Evolutionary conservation across 768 basidiomycete genomes (phyloP).

Genomic region (Rhizopogon vesiculosus): DNA sequence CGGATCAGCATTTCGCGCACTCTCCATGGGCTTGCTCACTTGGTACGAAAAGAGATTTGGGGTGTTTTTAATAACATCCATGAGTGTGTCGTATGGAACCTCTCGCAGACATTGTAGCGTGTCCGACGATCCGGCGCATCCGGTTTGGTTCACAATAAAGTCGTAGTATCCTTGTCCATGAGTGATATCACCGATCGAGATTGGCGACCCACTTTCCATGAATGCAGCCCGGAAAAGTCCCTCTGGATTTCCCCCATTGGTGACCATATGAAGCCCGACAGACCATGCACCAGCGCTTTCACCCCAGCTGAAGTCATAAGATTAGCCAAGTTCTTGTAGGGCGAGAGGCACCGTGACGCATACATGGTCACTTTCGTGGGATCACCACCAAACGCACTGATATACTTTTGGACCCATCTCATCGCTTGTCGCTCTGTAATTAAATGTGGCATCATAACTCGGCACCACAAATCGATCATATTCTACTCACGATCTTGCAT

Average conservation of each 20-base stretch:
- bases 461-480: no score
- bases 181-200: constrained; percentile 14
- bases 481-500: constrained; percentile 51
- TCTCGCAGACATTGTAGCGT: constrained; percentile 25
- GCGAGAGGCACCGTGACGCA: constrained; percentile 12
- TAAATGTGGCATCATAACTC: no score
- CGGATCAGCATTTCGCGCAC: background rate
- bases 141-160: constrained; percentile 15
- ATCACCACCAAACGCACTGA: no score
- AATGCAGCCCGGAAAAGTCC: constrained; percentile 12
- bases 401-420: no score
- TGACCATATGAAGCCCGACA: constrained; percentile 20
- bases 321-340: background rate
- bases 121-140: constrained; percentile 18
- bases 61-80: constrained; percentile 27
- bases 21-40: constrained; percentile 10
- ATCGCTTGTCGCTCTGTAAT: no score
- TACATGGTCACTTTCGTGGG: constrained; percentile 46
- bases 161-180: constrained; percentile 19
- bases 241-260: constrained; percentile 11
- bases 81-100: constrained; percentile 22
- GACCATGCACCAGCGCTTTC: constrained; percentile 33
- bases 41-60: constrained; percentile 29
- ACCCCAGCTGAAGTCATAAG: constrained; percentile 15
- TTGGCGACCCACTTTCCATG: constrained; percentile 38